Evolutionary conservation across 257 asterid species (phyloP).

Genomic region (Solanum chmielewskii): DNA sequence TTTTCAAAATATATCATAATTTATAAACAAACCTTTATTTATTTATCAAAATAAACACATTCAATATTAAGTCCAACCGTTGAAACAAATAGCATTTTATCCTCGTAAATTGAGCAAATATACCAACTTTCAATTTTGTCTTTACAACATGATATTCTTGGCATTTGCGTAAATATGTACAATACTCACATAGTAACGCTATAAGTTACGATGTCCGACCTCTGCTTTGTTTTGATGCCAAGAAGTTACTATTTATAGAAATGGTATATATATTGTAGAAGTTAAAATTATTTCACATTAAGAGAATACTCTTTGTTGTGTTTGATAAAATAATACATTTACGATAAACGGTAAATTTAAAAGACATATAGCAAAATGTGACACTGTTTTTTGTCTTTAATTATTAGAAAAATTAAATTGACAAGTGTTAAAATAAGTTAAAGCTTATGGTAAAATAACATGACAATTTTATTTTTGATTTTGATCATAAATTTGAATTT

Average conservation of each 20-base stretch:
- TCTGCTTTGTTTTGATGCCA: not conserved
- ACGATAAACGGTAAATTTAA: not conserved
- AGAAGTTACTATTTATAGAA: not conserved
- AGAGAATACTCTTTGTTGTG: not conserved
- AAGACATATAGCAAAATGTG: not conserved
- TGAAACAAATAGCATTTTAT: not conserved
- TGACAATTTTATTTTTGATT: not conserved
- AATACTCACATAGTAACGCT: not conserved
- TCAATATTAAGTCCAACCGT: not conserved
- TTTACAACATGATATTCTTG: too few species aligned
- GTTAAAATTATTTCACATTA: not conserved
- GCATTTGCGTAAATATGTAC: not conserved
- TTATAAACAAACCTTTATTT: not conserved
- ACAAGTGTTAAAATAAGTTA: not conserved
- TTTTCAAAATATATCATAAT: not conserved
- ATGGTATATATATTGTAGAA: not conserved
- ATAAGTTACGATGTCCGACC: not conserved
- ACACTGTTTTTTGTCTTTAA: not conserved
- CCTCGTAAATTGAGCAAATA: too few species aligned
- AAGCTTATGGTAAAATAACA: not conserved
- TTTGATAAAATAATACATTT: not conserved
- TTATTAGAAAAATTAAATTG: not conserved
- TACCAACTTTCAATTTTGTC: too few species aligned
- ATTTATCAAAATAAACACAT: not conserved
- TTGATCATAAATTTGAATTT: not conserved